phyloP scores from a whole-genome alignment of 2,329 filamentous ascomycete genomes.

The Monosporascus sp. region DNA sequence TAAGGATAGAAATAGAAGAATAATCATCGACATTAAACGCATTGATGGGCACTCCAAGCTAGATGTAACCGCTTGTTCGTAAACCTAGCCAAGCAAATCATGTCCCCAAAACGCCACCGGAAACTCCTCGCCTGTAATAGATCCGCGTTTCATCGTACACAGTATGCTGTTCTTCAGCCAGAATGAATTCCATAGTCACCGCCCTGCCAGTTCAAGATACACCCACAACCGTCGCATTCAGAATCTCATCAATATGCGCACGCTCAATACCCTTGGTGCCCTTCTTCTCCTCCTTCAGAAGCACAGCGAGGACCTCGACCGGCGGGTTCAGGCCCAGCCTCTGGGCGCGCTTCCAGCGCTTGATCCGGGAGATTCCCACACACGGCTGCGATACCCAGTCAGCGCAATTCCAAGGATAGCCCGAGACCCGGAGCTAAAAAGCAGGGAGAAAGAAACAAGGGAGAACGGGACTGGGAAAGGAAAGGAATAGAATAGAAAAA shows the following conservation, averaged over 20 bases:
- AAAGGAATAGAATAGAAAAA: not conserved
- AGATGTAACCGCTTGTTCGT: not conserved
- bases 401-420: not conserved
- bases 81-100: not conserved
- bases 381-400: conserved; percentile 58
- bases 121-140: not conserved
- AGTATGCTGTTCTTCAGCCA: not conserved
- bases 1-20: not conserved
- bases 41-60: not conserved
- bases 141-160: not conserved
- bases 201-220: conserved; percentile 11
- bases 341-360: conserved; percentile 84
- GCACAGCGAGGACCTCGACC: conserved; percentile 80
- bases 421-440: not conserved
- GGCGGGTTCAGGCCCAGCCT: conserved; percentile 80
- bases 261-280: conserved; percentile 50
- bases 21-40: not conserved
- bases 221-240: conserved; percentile 43
- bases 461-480: not conserved
- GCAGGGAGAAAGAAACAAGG: not conserved
- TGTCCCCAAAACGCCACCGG: not conserved
- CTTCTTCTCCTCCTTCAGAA: conserved; percentile 64
- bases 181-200: not conserved
- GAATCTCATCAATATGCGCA: conserved; percentile 68
- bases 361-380: conserved; percentile 73